Percentiles rank a stretch among this genome's conserved stretches.
phyloP scores from a whole-genome alignment of 495 filamentous ascomycete species.

The Penicillium bialowiezense region DNA sequence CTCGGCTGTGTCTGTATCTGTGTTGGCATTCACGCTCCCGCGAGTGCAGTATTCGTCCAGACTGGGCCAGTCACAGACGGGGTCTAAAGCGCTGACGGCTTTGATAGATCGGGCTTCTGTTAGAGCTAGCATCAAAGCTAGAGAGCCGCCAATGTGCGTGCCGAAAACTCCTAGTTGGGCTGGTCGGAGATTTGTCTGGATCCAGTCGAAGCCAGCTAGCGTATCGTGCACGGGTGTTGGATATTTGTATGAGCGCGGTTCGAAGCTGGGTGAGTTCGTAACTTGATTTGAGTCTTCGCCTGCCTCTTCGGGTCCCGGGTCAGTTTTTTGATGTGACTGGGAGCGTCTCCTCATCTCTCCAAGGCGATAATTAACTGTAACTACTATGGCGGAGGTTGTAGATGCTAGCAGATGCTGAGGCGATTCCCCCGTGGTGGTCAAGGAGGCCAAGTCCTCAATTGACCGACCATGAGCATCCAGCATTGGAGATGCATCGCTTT shows the following conservation, averaged over 20 bases:
- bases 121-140: conserved; percentile 57
- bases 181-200: conserved; percentile 27
- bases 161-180: conserved; percentile 47
- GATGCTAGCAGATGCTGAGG: conserved; percentile 27
- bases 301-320: background rate
- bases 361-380: conserved; percentile 43
- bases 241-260: conserved; percentile 23
- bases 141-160: conserved; percentile 52
- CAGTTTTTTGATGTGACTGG: background rate
- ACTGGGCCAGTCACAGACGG: conserved; percentile 41
- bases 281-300: background rate
- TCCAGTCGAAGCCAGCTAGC: conserved; percentile 39
- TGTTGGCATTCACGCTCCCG: background rate
- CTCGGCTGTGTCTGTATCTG: background rate
- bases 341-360: conserved; percentile 34
- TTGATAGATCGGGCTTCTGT: conserved; percentile 50
- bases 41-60: conserved; percentile 37
- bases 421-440: background rate
- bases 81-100: conserved; percentile 33
- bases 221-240: conserved; percentile 45
- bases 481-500: background rate
- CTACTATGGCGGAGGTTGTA: conserved; percentile 30
- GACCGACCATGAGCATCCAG: background rate
- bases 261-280: background rate
- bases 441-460: background rate